These are phyloP conservation scores for Casuarina glauca DNA, from an alignment of 306 rosid species.

Conservation along the genomic window DNA sequence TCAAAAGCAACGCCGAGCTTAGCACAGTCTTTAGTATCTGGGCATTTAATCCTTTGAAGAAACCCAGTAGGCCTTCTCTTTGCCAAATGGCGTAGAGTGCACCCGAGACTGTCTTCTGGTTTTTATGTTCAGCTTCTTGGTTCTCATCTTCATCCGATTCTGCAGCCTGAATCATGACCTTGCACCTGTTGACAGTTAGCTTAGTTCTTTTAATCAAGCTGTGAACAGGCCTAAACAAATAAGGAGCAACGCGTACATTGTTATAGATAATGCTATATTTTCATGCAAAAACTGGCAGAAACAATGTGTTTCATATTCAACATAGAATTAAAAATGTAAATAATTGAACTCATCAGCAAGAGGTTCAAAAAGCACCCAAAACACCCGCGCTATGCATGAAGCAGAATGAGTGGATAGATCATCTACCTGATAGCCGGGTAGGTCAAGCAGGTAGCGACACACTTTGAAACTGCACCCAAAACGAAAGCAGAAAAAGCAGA, in stretches of 20 bases:
- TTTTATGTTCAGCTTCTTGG: constrained; percentile 44
- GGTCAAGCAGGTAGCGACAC: constrained; percentile 85
- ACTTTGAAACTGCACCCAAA: constrained; percentile 89
- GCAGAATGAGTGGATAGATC: constrained; percentile 22
- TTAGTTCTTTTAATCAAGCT: not conserved
- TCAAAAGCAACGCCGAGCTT: constrained; percentile 82
- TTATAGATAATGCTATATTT: not conserved
- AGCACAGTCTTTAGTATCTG: constrained; percentile 93
- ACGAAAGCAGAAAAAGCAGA: constrained; percentile 82
- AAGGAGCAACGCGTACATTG: not conserved
- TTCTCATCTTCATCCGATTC: constrained; percentile 51
- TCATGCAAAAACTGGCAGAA: not conserved
- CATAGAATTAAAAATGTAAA: not conserved
- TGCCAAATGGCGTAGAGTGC: constrained; percentile 69
- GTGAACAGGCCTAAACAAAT: constrained; percentile 16
- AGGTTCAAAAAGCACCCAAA: not conserved
- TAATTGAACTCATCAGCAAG: not conserved
- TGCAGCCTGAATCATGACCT: constrained; percentile 89
- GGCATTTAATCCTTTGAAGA: constrained; percentile 88
- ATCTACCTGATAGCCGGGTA: constrained; percentile 96
- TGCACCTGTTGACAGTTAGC: constrained; percentile 59
- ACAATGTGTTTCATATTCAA: not conserved
- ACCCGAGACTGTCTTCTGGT: constrained; percentile 65
- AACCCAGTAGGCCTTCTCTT: constrained; percentile 80
- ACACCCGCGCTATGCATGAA: not conserved